Conservation (phyloP, 306 rosid genomes). For the Argentina anserina region DNA sequence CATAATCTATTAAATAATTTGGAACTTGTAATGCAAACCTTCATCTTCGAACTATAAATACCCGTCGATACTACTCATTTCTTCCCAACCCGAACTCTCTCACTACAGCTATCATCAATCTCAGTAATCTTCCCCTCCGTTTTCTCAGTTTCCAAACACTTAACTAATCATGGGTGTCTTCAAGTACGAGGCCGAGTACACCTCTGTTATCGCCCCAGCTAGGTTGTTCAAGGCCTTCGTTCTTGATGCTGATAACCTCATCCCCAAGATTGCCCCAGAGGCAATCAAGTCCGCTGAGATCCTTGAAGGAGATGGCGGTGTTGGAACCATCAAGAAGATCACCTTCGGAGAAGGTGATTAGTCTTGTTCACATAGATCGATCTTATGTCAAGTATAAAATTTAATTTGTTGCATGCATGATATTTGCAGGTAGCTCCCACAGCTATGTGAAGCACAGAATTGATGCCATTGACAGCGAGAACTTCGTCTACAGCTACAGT, state of each 20-base stretch:
- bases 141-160: neutral
- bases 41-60: neutral
- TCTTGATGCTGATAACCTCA: slow-evolving; percentile 34
- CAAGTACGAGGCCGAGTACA: slow-evolving; percentile 17
- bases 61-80: neutral
- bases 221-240: slow-evolving; percentile 55
- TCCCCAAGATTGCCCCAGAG: slow-evolving; percentile 37
- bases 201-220: slow-evolving; percentile 36
- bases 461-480: slow-evolving; percentile 40
- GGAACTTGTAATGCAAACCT: neutral
- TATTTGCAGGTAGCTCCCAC: slow-evolving; percentile 15
- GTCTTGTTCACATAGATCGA: neutral
- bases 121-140: neutral
- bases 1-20: neutral
- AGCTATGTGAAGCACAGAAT: slow-evolving; percentile 42
- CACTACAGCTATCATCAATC: neutral
- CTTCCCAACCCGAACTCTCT: slow-evolving; percentile 21
- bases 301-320: slow-evolving; percentile 46
- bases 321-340: slow-evolving; percentile 49
- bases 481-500: slow-evolving; percentile 38
- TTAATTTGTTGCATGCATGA: neutral
- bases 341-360: slow-evolving; percentile 28
- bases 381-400: no score
- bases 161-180: slow-evolving; percentile 18
- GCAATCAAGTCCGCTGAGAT: slow-evolving; percentile 23